Evolutionary conservation across 768 basidiomycete species (phyloP).

Genomic region (Pleurotus giganteus): DNA sequence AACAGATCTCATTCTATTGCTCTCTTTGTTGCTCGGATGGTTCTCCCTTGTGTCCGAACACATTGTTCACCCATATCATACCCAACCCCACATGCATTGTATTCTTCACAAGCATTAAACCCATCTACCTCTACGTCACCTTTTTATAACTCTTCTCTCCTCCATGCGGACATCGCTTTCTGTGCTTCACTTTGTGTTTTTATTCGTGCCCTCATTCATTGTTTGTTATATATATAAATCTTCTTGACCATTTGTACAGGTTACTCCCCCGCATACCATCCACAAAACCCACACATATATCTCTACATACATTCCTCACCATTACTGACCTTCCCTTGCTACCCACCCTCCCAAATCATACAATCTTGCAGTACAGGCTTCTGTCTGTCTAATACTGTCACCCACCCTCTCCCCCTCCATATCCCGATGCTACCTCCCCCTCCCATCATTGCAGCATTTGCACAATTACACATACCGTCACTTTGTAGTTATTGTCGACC

Average conservation of each 20-base stretch:
- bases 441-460: conserved; percentile 36
- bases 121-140: conserved; percentile 52
- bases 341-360: conserved; percentile 28
- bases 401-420: conserved; percentile 32
- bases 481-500: conserved; percentile 66
- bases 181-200: conserved; percentile 9
- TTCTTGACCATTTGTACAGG: conserved; percentile 56
- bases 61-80: conserved; percentile 43
- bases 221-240: conserved; percentile 12
- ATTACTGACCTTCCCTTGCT: background rate
- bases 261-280: conserved; percentile 28
- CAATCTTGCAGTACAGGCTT: background rate
- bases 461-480: conserved; percentile 56
- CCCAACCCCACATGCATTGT: conserved; percentile 59
- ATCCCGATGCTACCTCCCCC: conserved; percentile 11
- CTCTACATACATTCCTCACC: background rate
- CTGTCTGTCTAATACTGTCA: conserved; percentile 76
- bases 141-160: conserved; percentile 35
- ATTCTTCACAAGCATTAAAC: conserved; percentile 38
- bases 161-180: conserved; percentile 24
- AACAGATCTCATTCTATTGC: conserved; percentile 26
- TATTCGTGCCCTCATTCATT: conserved; percentile 6
- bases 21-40: conserved; percentile 39
- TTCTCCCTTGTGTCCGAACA: conserved; percentile 37
- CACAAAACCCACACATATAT: conserved; percentile 5